These are phyloP conservation scores for Bacidia gigantensis DNA, from an alignment of 495 filamentous ascomycete species.

Conservation along the genomic window DNA sequence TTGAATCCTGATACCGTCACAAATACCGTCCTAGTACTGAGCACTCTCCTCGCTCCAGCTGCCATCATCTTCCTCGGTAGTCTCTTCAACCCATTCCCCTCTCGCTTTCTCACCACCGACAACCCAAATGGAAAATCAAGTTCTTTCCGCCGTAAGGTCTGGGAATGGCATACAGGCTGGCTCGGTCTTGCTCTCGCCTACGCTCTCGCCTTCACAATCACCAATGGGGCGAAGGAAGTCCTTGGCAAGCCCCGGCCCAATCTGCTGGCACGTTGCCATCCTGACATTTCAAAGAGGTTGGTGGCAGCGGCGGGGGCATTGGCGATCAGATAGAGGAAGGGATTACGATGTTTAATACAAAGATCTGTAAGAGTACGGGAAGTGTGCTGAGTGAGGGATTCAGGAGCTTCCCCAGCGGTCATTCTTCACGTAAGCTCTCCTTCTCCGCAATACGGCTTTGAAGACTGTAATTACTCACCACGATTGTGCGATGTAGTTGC, in stretches of 20 bases:
- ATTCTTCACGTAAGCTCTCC: constrained; percentile 53
- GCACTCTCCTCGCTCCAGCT: constrained; percentile 38
- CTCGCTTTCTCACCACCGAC: too few species aligned
- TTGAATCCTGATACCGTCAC: constrained; percentile 39
- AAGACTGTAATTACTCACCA: too few species aligned
- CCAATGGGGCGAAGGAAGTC: constrained; percentile 48
- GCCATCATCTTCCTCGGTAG: constrained; percentile 35
- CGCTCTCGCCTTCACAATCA: constrained; percentile 43
- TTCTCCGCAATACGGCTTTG: too few species aligned
- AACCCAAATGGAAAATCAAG: too few species aligned
- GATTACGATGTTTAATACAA: constrained; percentile 35
- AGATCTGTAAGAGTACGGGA: constrained; percentile 37
- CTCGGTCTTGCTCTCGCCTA: constrained; percentile 45
- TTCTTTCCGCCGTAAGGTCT: constrained; percentile 37
- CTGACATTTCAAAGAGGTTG: constrained; percentile 33
- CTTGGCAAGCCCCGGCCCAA: constrained; percentile 54
- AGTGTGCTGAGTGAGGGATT: constrained; percentile 44
- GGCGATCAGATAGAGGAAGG: constrained; percentile 30
- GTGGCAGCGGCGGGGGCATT: constrained; percentile 35
- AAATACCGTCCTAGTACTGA: constrained; percentile 33
- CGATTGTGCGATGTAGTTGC: too few species aligned
- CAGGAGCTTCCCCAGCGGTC: constrained; percentile 52
- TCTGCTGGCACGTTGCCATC: constrained; percentile 45
- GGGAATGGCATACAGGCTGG: constrained; percentile 54
- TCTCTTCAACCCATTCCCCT: constrained; percentile 36